Conservation (phyloP, 2,329 filamentous ascomycete genomes). For the Curvularia spicifera region DNA sequence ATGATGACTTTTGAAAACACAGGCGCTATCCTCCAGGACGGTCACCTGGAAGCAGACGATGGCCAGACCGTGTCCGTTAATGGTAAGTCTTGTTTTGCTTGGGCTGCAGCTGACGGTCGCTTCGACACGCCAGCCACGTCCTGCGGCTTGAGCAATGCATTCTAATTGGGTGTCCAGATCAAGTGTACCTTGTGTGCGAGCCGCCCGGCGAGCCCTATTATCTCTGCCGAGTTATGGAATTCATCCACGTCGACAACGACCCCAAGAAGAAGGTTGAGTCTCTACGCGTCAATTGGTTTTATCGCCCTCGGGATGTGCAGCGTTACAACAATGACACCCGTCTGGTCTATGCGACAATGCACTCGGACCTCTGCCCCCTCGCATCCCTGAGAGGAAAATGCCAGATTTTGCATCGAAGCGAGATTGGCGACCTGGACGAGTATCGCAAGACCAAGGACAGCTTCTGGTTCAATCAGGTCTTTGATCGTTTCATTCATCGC, state of each 20-base stretch:
- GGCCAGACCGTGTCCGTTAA: constrained; percentile 83
- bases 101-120: constrained; percentile 30
- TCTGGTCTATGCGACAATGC: constrained; percentile 95
- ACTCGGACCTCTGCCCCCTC: constrained; percentile 93
- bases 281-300: constrained; percentile 97
- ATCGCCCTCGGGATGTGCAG: constrained; percentile 93
- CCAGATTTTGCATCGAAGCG: constrained; percentile 83
- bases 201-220: constrained; percentile 98
- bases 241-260: constrained; percentile 78
- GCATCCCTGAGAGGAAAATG: constrained; percentile 94
- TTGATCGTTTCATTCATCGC: constrained; percentile 97
- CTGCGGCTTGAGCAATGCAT: constrained; percentile 32
- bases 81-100: constrained; percentile 63
- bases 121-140: constrained; percentile 41
- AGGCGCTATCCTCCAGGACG: constrained; percentile 72
- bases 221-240: constrained; percentile 97
- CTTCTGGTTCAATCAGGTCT: constrained; percentile 98
- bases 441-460: constrained; percentile 84
- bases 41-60: constrained; percentile 86
- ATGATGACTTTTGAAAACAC: constrained; percentile 86
- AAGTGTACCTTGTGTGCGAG: constrained; percentile 97
- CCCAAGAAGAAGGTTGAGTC: constrained; percentile 77
- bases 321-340: constrained; percentile 90
- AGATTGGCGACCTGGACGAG: constrained; percentile 80
- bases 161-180: constrained; percentile 62